phyloP scores from a whole-genome alignment of 1,284 basidiomycete genomes.

The Xanthoconium separans region DNA sequence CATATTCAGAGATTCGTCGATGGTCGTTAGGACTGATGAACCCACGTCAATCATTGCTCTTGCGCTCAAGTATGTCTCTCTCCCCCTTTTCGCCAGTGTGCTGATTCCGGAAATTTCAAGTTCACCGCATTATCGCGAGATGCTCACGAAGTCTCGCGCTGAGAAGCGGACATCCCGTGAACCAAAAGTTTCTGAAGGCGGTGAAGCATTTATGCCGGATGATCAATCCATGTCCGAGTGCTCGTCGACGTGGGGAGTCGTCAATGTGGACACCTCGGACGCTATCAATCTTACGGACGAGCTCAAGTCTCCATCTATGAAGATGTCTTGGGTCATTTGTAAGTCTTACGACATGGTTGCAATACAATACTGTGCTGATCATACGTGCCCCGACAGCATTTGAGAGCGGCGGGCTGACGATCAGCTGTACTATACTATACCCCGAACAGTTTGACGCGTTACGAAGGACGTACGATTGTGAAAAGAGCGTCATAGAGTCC shows the following conservation, averaged over 20 bases:
- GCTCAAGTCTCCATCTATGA: constrained; percentile 71
- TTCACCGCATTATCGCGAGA: constrained; percentile 86
- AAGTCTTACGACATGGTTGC: constrained; percentile 29
- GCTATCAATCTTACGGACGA: constrained; percentile 73
- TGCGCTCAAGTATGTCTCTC: constrained; percentile 71
- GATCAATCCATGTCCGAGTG: constrained; percentile 77
- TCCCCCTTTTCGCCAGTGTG: neutral
- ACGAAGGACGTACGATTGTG: constrained; percentile 89
- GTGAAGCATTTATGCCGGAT: constrained; percentile 85
- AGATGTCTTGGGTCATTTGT: constrained; percentile 79
- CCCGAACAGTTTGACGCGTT: constrained; percentile 97
- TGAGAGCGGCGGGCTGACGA: constrained; percentile 88
- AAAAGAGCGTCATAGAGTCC: constrained; percentile 91
- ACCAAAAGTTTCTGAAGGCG: constrained; percentile 64
- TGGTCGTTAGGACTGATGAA: constrained; percentile 96
- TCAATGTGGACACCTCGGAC: constrained; percentile 70
- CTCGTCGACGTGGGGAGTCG: constrained; percentile 83
- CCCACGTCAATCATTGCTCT: constrained; percentile 98
- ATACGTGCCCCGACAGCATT: constrained; percentile 74
- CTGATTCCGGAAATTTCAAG: constrained; percentile 38
- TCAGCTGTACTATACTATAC: constrained; percentile 94
- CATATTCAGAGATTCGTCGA: constrained; percentile 92
- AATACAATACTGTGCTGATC: neutral
- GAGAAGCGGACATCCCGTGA: constrained; percentile 70
- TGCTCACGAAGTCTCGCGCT: constrained; percentile 72